Evolutionary conservation across 148 eudicot species (phyloP).

Genomic region (Salicornia ramosissima): DNA sequence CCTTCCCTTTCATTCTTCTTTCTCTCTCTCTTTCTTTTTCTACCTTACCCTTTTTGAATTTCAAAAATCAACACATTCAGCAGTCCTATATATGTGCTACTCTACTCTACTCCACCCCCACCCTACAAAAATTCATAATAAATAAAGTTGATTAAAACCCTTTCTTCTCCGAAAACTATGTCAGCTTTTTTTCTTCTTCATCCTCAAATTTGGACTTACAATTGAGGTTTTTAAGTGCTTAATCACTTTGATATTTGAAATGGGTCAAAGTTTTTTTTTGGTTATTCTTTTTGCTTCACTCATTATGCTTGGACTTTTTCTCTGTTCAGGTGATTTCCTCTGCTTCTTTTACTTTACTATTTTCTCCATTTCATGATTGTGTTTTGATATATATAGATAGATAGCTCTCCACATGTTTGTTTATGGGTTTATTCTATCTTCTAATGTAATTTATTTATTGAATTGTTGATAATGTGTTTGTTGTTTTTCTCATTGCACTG

Average conservation of each 20-base stretch:
- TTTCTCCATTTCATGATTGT: background rate
- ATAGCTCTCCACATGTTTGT: background rate
- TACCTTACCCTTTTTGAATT: slow-evolving; percentile 17
- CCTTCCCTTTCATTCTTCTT: slow-evolving; percentile 18
- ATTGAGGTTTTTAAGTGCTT: slow-evolving; percentile 5
- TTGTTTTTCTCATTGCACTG: background rate
- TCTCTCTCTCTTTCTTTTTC: slow-evolving; percentile 27
- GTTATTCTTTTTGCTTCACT: slow-evolving; percentile 28
- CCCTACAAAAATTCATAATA: background rate
- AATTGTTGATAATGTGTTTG: no score
- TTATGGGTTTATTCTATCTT: no score
- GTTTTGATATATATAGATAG: no score
- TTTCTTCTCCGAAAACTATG: slow-evolving; percentile 13
- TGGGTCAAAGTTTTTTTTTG: slow-evolving; percentile 34
- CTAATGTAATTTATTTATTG: no score
- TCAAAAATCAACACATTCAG: slow-evolving; percentile 25
- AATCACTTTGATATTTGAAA: slow-evolving; percentile 18
- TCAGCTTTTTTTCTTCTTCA: background rate
- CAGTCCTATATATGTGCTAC: slow-evolving; percentile 11
- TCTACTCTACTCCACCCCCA: background rate
- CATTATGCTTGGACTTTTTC: slow-evolving; percentile 35
- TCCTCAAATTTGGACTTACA: background rate
- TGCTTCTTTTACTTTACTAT: background rate
- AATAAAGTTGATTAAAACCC: background rate
- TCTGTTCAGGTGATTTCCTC: slow-evolving; percentile 51